These are phyloP conservation scores for Fusarium cyanostomum DNA, from an alignment of 2,329 filamentous ascomycete genomes.

Conservation along the genomic window DNA sequence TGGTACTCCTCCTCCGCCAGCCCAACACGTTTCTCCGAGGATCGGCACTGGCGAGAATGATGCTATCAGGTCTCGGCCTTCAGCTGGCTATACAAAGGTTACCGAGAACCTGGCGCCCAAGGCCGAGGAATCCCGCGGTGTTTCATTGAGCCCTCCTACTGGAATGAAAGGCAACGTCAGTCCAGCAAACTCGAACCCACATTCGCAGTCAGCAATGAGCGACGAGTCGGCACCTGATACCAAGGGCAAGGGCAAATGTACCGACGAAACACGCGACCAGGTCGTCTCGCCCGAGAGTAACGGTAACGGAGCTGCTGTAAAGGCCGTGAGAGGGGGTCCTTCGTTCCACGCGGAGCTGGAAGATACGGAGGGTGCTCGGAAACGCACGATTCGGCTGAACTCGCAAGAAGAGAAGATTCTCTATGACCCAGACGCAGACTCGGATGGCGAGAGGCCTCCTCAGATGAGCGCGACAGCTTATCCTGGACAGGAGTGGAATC, in stretches of 20 bases:
- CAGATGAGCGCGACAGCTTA: conserved; percentile 75
- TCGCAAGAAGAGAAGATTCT: conserved; percentile 66
- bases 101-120: not conserved
- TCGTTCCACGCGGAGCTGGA: conserved; percentile 51
- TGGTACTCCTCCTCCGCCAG: not conserved
- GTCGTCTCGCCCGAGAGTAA: not conserved
- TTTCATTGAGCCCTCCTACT: conserved; percentile 33
- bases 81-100: not conserved
- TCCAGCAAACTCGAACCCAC: conserved; percentile 12
- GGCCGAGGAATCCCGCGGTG: conserved; percentile 16
- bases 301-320: not conserved
- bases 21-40: conserved; percentile 10
- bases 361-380: conserved; percentile 55
- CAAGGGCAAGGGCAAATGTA: not conserved
- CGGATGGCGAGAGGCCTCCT: conserved; percentile 48
- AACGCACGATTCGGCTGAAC: conserved; percentile 55
- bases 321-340: conserved; percentile 13
- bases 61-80: conserved; percentile 3
- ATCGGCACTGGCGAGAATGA: conserved; percentile 12
- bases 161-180: conserved; percentile 17
- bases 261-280: not conserved
- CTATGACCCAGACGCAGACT: conserved; percentile 50
- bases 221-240: conserved; percentile 1
- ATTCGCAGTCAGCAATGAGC: conserved; percentile 20
- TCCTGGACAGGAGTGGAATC: conserved; percentile 76